Base-by-base conservation (phyloP, 1,139 yeast species). In the Pichia sp. region DNA sequence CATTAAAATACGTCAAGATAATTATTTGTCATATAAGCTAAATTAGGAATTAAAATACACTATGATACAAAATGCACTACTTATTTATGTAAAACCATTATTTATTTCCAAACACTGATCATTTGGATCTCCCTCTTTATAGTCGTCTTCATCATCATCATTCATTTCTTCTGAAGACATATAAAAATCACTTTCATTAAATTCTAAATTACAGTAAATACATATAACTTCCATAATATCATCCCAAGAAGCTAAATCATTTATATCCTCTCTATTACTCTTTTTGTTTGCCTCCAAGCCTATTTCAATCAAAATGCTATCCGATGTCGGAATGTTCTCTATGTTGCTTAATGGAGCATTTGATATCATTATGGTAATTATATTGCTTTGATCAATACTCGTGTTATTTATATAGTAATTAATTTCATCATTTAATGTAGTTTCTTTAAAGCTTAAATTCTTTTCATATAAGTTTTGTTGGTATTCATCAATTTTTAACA, bases 211-310 rank as follows among this genome's bases (percentile, higher is more conserved):
- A 33, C 61, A 53, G n/a, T 45, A 41, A 6, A 45, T 45, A 44
- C 66, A 63, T 4, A 63, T 54, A 1, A 55, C 57, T 39, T 62
- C 66, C 67, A 63, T 63, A 1, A 55, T 60, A 35, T 62, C 64
- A 27, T 61, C 63, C 67, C 67, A 63, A 6, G 49, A 50, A 3
- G 61, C 54, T 25, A 60, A 48, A 41, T 53, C 54, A 10, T 47
- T 45, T 7, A 60, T 51, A 24, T 49, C 48, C 0, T 55, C 46
- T 10, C 56, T 38, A 4, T 57, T 49, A 35, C 59, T 50, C 25
- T 42, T 46, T n/a, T 42, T 28, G 12, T 37, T 39, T 2, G 37
- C 32, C 20, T 41, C 43, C 4, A 51, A 35, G 1, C 53, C 53
- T 11, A 61, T 49, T 43, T 61, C 64, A 34, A 61, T 51, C n/a